Conservation (phyloP, 108 stramenopile species). For the Pseudonitzschia delicatissima region DNA sequence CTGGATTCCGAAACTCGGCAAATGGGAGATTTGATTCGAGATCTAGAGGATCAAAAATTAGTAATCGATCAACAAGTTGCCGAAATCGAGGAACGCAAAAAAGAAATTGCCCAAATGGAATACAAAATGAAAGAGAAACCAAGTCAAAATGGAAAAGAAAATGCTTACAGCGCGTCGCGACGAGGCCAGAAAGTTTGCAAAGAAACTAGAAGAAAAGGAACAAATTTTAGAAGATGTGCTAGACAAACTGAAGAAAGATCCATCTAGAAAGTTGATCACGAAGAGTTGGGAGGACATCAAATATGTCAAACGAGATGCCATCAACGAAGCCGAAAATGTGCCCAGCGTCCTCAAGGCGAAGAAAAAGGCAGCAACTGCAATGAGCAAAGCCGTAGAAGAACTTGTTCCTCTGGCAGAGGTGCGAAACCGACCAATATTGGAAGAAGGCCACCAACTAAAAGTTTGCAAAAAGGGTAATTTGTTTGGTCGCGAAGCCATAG, state of each 20-base stretch:
- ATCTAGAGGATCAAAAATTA: constrained; percentile 78
- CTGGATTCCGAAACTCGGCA: constrained; percentile 82
- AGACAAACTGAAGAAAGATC: constrained; percentile 71
- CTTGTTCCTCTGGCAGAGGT: constrained; percentile 75
- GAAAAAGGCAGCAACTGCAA: constrained; percentile 30
- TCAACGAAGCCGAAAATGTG: constrained; percentile 72
- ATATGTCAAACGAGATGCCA: constrained; percentile 75
- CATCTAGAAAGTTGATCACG: constrained; percentile 75
- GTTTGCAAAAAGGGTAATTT: constrained; percentile 69
- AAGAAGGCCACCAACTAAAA: constrained; percentile 62
- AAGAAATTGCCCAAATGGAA: constrained; percentile 70
- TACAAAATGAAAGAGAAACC: constrained; percentile 66
- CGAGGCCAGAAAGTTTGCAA: constrained; percentile 78
- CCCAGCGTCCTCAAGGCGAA: constrained; percentile 52
- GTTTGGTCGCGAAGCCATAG: constrained; percentile 60
- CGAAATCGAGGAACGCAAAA: constrained; percentile 65
- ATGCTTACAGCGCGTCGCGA: constrained; percentile 69
- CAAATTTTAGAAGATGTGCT: constrained; percentile 80
- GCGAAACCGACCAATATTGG: constrained; percentile 42
- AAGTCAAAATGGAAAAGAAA: constrained; percentile 60
- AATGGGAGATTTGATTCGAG: constrained; percentile 85
- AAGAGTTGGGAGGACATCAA: constrained; percentile 88
- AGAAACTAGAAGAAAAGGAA: constrained; percentile 88
- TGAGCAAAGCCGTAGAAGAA: constrained; percentile 40
- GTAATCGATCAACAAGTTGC: constrained; percentile 63